phyloP scores from a whole-genome alignment of 306 rosid genomes.

The Boehmeria nivea region DNA sequence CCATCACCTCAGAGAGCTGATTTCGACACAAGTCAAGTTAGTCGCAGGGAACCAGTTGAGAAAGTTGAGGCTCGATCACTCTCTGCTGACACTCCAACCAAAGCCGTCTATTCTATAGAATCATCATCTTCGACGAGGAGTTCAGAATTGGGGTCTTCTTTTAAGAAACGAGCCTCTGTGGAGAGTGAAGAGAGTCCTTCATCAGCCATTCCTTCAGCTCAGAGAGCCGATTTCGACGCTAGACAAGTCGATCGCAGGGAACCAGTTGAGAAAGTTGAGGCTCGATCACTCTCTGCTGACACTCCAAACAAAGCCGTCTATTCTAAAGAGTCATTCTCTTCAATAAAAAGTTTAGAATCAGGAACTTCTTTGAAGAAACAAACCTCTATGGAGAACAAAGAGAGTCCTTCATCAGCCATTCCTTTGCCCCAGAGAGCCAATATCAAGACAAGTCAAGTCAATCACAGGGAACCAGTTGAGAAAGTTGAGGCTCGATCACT shows the following conservation, averaged over 20 bases:
- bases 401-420: no score
- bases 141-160: not conserved
- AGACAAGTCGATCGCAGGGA: not conserved
- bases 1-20: slow-evolving; percentile 3
- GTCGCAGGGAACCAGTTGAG: not conserved
- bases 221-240: not conserved
- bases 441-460: no score
- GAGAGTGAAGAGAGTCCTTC: no score
- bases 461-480: not conserved
- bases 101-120: slow-evolving; percentile 12
- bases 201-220: slow-evolving; percentile 20
- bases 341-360: not conserved
- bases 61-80: slow-evolving; percentile 13
- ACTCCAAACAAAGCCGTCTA: slow-evolving; percentile 15
- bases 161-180: slow-evolving; percentile 1
- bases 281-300: slow-evolving; percentile 15
- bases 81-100: slow-evolving; percentile 22
- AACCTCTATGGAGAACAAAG: not conserved
- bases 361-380: slow-evolving; percentile 14
- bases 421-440: no score
- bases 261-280: slow-evolving; percentile 13
- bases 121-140: not conserved
- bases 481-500: not conserved
- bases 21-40: not conserved
- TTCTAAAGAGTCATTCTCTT: slow-evolving; percentile 10